Evolutionary conservation across 1,284 basidiomycete species (phyloP).

Genomic region (Tremellales sp.): DNA sequence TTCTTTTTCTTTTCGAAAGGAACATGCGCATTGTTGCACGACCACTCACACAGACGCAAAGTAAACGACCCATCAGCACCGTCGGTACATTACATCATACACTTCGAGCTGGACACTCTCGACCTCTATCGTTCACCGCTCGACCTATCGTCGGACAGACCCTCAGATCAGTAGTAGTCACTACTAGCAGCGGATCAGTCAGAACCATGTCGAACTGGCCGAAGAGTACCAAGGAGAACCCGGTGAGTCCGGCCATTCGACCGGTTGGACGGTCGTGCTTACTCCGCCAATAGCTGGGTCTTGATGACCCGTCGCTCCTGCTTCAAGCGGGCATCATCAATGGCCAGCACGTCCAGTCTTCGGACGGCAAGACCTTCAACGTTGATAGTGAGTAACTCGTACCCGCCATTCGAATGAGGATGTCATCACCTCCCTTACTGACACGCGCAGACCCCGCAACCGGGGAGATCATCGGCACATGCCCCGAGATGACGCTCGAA

Average conservation of each 20-base stretch:
- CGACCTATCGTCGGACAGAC: too few relatives aligned
- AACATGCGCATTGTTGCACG: too few relatives aligned
- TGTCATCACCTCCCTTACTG: background rate
- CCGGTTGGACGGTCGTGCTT: background rate
- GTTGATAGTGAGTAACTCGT: slow-evolving; percentile 63
- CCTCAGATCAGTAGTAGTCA: too few relatives aligned
- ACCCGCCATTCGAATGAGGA: background rate
- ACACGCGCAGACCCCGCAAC: slow-evolving; percentile 70
- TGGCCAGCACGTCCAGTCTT: slow-evolving; percentile 77
- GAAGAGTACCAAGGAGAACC: slow-evolving; percentile 39
- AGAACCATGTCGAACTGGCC: slow-evolving; percentile 39
- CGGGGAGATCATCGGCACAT: slow-evolving; percentile 67
- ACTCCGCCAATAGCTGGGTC: slow-evolving; percentile 38
- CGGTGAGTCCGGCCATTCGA: slow-evolving; percentile 21
- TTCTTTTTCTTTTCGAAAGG: background rate
- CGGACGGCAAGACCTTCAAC: slow-evolving; percentile 63
- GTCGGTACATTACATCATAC: too few relatives aligned
- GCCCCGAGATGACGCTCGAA: slow-evolving; percentile 78
- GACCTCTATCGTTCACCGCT: too few relatives aligned
- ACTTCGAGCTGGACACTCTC: too few relatives aligned
- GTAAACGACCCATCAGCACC: too few relatives aligned
- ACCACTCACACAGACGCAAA: too few relatives aligned
- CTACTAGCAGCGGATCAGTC: too few relatives aligned
- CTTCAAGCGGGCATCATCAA: slow-evolving; percentile 72
- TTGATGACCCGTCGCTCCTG: slow-evolving; percentile 71